Evolutionary conservation across 179 eudicot genomes (phyloP).

Genomic region (Silene coronaria): DNA sequence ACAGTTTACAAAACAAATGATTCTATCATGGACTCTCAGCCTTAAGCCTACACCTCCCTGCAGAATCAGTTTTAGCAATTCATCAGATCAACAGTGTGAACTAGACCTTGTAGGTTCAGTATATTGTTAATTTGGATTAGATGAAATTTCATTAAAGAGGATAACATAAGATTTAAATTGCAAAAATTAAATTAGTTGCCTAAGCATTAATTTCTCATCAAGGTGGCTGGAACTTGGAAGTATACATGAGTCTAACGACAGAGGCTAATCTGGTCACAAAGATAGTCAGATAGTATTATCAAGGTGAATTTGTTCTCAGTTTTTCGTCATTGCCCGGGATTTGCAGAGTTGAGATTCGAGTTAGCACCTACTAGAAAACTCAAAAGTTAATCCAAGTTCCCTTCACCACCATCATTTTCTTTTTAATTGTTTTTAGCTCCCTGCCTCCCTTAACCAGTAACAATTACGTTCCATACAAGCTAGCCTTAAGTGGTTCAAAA

Average conservation of each 20-base stretch:
- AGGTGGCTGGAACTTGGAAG: background rate
- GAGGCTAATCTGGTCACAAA: background rate
- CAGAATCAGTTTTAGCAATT: conserved; percentile 12
- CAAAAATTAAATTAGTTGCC: background rate
- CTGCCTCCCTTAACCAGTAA: too few species aligned
- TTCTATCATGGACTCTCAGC: conserved; percentile 87
- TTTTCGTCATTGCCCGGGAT: too few species aligned
- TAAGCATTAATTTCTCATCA: background rate
- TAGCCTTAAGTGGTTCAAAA: background rate
- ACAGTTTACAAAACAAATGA: conserved; percentile 87
- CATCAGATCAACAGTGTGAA: background rate
- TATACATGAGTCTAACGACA: background rate
- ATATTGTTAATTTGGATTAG: background rate
- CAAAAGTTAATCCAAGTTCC: too few species aligned
- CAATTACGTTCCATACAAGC: background rate
- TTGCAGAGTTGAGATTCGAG: too few species aligned
- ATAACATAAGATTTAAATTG: background rate
- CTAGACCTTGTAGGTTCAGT: too few species aligned
- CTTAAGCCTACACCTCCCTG: conserved; percentile 99
- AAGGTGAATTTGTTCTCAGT: too few species aligned
- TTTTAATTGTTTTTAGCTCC: too few species aligned
- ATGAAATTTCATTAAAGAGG: background rate
- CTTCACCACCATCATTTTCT: too few species aligned
- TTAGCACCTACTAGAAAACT: too few species aligned
- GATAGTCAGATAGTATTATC: too few species aligned